These are phyloP conservation scores for Pseudohalonectria lignicola DNA, from an alignment of 2,329 filamentous ascomycete genomes.

Conservation along the genomic window DNA sequence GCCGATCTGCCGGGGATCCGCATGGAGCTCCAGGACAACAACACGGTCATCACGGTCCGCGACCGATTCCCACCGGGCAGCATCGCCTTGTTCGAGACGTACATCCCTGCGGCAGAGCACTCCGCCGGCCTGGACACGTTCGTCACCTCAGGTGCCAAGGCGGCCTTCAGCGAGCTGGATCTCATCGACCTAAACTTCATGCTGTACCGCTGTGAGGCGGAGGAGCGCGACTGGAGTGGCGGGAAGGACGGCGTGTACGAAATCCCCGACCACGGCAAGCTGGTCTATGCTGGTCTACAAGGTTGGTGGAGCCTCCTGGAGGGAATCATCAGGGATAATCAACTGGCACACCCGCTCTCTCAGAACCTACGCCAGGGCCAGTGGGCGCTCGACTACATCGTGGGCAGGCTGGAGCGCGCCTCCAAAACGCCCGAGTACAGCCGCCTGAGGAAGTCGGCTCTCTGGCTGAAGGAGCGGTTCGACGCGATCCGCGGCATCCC, in stretches of 20 bases:
- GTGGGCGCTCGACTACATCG: constrained; percentile 86
- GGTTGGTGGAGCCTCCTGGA: constrained; percentile 95
- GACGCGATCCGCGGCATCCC: constrained; percentile 78
- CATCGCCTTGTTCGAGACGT: constrained; percentile 92
- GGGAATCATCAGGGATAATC: constrained; percentile 75
- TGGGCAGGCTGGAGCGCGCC: constrained; percentile 65
- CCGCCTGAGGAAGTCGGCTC: constrained; percentile 52
- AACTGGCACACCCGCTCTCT: constrained; percentile 86
- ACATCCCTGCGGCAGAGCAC: constrained; percentile 82
- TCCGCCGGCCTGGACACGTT: constrained; percentile 74
- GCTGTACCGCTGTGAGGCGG: constrained; percentile 82
- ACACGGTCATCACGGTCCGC: constrained; percentile 70
- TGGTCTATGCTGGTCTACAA: constrained; percentile 94
- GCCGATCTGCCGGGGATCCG: constrained; percentile 62
- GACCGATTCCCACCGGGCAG: constrained; percentile 86
- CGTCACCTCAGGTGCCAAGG: constrained; percentile 69
- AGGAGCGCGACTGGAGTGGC: constrained; percentile 68
- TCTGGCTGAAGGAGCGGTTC: constrained; percentile 77
- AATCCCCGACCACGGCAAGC: constrained; percentile 70
- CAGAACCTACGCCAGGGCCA: constrained; percentile 84
- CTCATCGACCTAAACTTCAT: constrained; percentile 84
- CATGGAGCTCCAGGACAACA: constrained; percentile 59
- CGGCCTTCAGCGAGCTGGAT: constrained; percentile 64
- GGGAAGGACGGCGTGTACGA: constrained; percentile 81
- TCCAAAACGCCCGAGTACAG: constrained; percentile 51